Conservation (phyloP, 306 rosid genomes). For the Corylus avellana region DNA sequence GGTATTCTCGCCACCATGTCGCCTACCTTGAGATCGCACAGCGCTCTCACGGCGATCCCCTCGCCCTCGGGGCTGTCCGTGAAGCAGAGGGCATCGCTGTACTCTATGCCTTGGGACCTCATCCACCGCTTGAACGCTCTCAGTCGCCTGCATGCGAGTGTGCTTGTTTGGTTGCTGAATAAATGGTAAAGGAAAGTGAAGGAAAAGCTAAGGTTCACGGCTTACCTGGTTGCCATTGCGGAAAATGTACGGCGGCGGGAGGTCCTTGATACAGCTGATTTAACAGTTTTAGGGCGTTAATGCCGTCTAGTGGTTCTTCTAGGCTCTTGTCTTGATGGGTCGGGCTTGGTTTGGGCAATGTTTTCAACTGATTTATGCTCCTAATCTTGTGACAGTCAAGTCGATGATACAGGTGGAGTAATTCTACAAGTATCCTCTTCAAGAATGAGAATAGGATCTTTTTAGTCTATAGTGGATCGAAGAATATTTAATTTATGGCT, state of each 20-base stretch:
- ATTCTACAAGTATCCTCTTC: too few relatives aligned
- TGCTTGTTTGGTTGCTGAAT: background rate
- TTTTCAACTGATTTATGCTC: too few relatives aligned
- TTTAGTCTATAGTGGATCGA: too few relatives aligned
- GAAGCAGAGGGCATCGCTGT: slow-evolving; percentile 60
- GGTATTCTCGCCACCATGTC: slow-evolving; percentile 84
- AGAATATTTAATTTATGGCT: too few relatives aligned
- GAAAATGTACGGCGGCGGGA: background rate
- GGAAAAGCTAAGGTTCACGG: background rate
- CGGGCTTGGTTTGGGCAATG: too few relatives aligned
- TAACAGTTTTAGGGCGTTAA: background rate
- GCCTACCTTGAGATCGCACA: slow-evolving; percentile 56
- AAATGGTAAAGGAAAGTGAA: background rate
- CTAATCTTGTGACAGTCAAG: too few relatives aligned
- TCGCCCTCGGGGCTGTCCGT: slow-evolving; percentile 41
- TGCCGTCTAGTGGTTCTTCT: background rate
- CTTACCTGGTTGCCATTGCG: slow-evolving; percentile 1
- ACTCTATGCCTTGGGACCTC: slow-evolving; percentile 58
- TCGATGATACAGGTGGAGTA: too few relatives aligned
- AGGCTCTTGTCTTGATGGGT: too few relatives aligned
- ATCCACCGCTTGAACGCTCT: slow-evolving; percentile 94
- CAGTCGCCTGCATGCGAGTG: slow-evolving; percentile 47
- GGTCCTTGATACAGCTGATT: background rate
- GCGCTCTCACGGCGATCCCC: slow-evolving; percentile 62
- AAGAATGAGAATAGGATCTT: too few relatives aligned